A percentile compares a stretch with the other conserved stretches of the same genome.
Evolutionary conservation across 495 filamentous ascomycete species (phyloP).

Genomic region (Terfezia claveryi): DNA sequence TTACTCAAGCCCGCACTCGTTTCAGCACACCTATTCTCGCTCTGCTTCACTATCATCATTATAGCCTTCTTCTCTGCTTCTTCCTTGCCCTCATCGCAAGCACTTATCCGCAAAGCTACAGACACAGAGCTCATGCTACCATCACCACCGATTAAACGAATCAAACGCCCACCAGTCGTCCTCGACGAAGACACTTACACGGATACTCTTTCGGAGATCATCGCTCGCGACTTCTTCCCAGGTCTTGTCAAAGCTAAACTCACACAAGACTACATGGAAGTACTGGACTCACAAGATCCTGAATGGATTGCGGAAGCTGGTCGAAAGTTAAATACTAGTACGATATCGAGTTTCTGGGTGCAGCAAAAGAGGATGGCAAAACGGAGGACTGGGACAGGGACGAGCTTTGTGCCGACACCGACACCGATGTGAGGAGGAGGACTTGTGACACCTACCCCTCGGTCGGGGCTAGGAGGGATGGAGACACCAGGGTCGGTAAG

Average conservation of each 20-base stretch:
- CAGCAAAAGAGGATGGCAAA: conserved; percentile 27
- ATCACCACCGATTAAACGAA: conserved; percentile 68
- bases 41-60: too few species aligned
- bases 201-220: conserved; percentile 75
- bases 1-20: too few species aligned
- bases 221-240: conserved; percentile 91
- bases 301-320: conserved; percentile 72
- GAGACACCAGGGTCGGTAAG: neutral
- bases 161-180: conserved; percentile 74
- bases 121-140: conserved; percentile 72
- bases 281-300: conserved; percentile 59
- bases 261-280: conserved; percentile 81
- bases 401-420: too few species aligned
- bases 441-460: conserved; percentile 17
- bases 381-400: conserved; percentile 1
- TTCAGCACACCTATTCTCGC: too few species aligned
- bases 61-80: too few species aligned
- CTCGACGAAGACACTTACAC: conserved; percentile 92
- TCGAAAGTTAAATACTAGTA: conserved; percentile 47
- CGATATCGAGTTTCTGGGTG: conserved; percentile 37
- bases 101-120: conserved; percentile 40
- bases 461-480: conserved; percentile 1
- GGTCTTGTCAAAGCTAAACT: conserved; percentile 65
- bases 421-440: conserved; percentile 18
- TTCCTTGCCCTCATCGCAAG: conserved; percentile 16